Conservation (phyloP, 441 rosid genomes). For the Metrosideros polymorpha region DNA sequence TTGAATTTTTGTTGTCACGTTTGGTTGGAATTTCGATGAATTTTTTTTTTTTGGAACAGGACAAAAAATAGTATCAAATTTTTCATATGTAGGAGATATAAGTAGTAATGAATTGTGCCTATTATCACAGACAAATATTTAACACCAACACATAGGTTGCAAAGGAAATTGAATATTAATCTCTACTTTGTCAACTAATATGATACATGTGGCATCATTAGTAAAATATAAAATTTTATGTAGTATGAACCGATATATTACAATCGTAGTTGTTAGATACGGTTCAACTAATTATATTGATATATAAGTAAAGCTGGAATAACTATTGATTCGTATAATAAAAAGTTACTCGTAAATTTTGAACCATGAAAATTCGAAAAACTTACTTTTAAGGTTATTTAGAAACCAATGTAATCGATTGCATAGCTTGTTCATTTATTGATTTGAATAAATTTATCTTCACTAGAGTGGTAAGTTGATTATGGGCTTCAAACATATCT, state of each 20-base stretch:
- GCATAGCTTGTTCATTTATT: not conserved
- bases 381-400: not conserved
- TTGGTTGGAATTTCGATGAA: not conserved
- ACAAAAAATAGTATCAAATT: not conserved
- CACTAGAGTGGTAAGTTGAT: not conserved
- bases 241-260: not conserved
- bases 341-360: not conserved
- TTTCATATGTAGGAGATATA: not conserved
- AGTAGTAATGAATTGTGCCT: not conserved
- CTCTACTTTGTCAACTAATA: not conserved
- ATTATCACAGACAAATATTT: not conserved
- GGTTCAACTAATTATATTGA: not conserved
- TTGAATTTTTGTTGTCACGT: not conserved
- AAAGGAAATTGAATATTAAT: not conserved
- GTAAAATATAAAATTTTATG: not conserved
- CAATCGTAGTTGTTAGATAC: not conserved
- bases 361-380: not conserved
- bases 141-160: not conserved
- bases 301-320: not conserved
- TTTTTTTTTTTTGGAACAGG: not conserved
- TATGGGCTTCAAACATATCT: not conserved
- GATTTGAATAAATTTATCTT: not conserved
- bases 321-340: not conserved
- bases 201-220: not conserved
- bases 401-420: not conserved